These are phyloP conservation scores for Gossypium lobatum DNA, from an alignment of 441 rosid species.

Conservation along the genomic window DNA sequence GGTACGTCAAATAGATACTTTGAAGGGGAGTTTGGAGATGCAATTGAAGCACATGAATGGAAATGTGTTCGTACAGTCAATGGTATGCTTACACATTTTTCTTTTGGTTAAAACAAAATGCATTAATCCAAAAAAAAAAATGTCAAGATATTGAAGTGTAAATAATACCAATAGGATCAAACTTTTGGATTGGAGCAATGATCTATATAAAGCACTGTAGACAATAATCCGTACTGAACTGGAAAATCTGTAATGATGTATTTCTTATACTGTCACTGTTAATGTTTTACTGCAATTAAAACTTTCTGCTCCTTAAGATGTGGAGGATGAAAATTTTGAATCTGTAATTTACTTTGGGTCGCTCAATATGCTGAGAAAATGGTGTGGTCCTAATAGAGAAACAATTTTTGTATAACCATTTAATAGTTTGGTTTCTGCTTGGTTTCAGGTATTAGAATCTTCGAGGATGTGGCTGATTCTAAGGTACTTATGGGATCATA, in stretches of 20 bases:
- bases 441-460: slow-evolving; percentile 84
- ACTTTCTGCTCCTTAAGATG: background rate
- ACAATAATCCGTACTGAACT: background rate
- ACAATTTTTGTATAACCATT: background rate
- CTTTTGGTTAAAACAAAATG: background rate
- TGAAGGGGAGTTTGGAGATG: slow-evolving; percentile 82
- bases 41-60: slow-evolving; percentile 88
- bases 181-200: background rate
- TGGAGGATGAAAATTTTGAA: background rate
- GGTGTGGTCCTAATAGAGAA: slow-evolving; percentile 4
- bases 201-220: background rate
- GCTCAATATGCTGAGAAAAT: background rate
- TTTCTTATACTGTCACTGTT: background rate
- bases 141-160: background rate
- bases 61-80: slow-evolving; percentile 83
- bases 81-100: slow-evolving; percentile 35
- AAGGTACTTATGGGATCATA: slow-evolving; percentile 49
- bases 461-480: slow-evolving; percentile 76
- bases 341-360: background rate
- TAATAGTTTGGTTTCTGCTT: slow-evolving; percentile 14
- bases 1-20: slow-evolving; percentile 40
- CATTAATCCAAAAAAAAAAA: background rate
- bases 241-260: background rate
- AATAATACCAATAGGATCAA: background rate
- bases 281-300: background rate